Base-by-base conservation (phyloP, 2,329 filamentous ascomycete genomes). In the Fusarium udum region DNA sequence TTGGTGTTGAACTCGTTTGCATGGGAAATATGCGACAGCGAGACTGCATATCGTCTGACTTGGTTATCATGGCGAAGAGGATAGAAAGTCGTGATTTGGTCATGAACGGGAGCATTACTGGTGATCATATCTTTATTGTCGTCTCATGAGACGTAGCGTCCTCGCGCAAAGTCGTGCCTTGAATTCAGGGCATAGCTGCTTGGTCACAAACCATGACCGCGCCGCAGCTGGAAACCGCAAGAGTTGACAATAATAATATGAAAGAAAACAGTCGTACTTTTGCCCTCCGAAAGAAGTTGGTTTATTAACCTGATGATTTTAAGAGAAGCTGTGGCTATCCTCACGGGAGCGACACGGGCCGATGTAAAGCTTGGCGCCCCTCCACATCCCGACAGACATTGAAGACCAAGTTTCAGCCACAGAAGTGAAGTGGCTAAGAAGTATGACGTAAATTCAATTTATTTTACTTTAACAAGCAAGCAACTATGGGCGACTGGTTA, bases 231-330 rank as follows among this genome's bases (percentile, higher is more conserved):
- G 5, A 32, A n/a, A 11, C 14, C 15, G 5, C 14, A 7, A 18
- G 11, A n/a, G 28, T 18, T 5, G 5, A n/a, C 13, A 2, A 49
- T 22, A 3, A 22, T 11, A 11, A 22, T 3, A 31, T 3, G 1
- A 4, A 11, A 20, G 7, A 8, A 20, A 20, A 14, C 4, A 9
- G 16, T 20, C 20, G 42, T 14, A 5, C 16, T 14, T 45, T 6
- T 20, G 9, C 1, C 18, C 16, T 26, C 12, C 0, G 0, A 45
- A 20, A 26, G 20, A 45, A 14, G 4, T 5, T 20, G 10, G 16
- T 13, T 20, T 26, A 0, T 45, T 20, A 4, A 26, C 3, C 42
- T 26, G 11, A 20, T 45, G 1, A 26, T 20, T 14, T 20, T 14
- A 20, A 26, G 6, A 48, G 6, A 45, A 20, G 28, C 18, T 28